phyloP scores from a whole-genome alignment of 2,329 filamentous ascomycete species.

The Fusarium tricinctum region DNA sequence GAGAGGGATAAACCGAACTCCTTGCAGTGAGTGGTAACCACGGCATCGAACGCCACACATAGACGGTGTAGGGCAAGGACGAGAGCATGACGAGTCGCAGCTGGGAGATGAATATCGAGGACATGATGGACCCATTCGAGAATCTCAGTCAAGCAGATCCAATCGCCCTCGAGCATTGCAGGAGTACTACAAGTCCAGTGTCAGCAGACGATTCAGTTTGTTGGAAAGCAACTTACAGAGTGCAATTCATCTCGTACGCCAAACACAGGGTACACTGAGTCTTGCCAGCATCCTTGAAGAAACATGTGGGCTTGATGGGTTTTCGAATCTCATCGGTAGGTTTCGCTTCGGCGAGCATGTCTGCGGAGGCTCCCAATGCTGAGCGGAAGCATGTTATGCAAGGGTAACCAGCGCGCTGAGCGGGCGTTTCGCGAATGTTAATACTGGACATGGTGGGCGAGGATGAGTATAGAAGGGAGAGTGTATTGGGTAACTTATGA shows the following conservation, averaged over 20 bases:
- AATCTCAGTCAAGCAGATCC: background rate
- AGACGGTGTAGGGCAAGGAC: background rate
- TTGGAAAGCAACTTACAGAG: background rate
- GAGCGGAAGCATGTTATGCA: background rate
- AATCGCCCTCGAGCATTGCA: background rate
- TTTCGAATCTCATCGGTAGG: background rate
- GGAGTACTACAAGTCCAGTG: background rate
- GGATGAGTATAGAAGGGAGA: background rate
- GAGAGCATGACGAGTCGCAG: background rate
- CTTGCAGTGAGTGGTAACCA: background rate
- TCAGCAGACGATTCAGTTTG: background rate
- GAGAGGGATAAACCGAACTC: background rate
- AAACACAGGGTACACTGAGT: background rate
- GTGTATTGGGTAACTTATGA: background rate
- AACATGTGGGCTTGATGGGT: background rate
- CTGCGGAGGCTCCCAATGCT: background rate
- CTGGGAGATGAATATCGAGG: background rate
- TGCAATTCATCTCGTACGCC: background rate
- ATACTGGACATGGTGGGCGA: background rate
- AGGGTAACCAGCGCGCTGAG: background rate
- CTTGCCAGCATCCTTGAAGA: background rate
- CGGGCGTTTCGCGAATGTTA: background rate
- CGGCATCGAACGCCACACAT: background rate
- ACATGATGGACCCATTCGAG: background rate
- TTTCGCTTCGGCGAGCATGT: background rate